These are phyloP conservation scores for Areca catechu DNA, from an alignment of 176 grass and related monocot genomes.

Conservation along the genomic window DNA sequence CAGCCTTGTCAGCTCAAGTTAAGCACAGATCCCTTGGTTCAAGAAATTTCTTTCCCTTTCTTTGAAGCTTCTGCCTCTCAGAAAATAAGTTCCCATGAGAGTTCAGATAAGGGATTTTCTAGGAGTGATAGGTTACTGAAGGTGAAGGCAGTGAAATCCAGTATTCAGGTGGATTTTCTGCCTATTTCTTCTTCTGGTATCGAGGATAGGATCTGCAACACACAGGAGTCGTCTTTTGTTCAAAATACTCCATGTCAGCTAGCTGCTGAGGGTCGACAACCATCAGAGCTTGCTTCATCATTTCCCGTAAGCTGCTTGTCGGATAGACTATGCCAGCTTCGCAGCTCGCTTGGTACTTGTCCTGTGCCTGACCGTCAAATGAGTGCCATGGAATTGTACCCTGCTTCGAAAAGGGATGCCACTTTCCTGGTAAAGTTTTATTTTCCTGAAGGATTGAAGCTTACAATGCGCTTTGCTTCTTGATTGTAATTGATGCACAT, in stretches of 20 bases:
- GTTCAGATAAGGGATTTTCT: conserved; percentile 41
- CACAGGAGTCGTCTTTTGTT: not conserved
- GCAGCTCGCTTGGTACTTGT: not conserved
- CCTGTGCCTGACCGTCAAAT: not conserved
- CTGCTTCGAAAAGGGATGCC: not conserved
- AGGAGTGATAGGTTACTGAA: conserved; percentile 18
- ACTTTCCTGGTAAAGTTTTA: conserved; percentile 5
- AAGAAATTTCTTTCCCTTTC: conserved; percentile 24
- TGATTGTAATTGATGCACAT: too few species aligned
- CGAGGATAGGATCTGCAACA: conserved; percentile 3
- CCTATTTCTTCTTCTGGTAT: conserved; percentile 14
- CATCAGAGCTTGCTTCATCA: not conserved
- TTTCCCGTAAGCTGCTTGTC: not conserved
- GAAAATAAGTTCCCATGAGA: conserved; percentile 55
- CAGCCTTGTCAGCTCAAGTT: conserved; percentile 20
- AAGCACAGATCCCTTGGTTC: conserved; percentile 16
- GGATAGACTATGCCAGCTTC: not conserved
- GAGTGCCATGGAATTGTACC: not conserved
- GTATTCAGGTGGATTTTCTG: conserved; percentile 18
- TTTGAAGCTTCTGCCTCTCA: conserved; percentile 33
- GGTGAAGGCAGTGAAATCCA: conserved; percentile 24
- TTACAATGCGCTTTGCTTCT: too few species aligned
- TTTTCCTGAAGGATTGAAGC: too few species aligned
- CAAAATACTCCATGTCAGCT: not conserved
- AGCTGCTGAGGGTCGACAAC: not conserved